Evolutionary conservation across 768 basidiomycete species (phyloP).

Genomic region (Daedalea quercina): DNA sequence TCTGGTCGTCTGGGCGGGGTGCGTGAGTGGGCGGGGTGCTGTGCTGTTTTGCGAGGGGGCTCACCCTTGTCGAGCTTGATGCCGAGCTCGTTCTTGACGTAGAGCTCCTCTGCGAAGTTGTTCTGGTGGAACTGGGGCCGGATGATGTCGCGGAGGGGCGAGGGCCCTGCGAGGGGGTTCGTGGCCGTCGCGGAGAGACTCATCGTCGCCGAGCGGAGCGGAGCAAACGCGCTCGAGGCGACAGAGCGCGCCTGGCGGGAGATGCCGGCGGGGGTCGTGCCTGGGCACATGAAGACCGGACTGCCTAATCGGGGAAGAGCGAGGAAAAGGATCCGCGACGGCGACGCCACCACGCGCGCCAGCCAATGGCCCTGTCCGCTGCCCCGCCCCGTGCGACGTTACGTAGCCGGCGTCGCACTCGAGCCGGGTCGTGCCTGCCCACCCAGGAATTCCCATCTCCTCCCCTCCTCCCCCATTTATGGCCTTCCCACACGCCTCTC

Average conservation of each 20-base stretch:
- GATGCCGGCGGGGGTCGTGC: no score
- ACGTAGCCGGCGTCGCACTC: no score
- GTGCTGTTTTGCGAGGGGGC: background rate
- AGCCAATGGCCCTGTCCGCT: no score
- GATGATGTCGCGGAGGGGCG: slow-evolving; percentile 50
- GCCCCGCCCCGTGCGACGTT: no score
- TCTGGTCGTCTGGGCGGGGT: slow-evolving; percentile 71
- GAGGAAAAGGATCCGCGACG: no score
- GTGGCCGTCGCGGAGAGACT: slow-evolving; percentile 12
- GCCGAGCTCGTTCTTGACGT: slow-evolving; percentile 75
- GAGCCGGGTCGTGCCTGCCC: no score
- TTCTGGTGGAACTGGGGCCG: slow-evolving; percentile 94
- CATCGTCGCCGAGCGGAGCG: background rate
- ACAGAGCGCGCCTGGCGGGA: background rate
- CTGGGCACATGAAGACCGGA: no score
- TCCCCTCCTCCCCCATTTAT: no score
- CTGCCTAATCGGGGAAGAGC: no score
- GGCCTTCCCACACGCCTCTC: no score
- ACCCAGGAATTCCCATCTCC: no score
- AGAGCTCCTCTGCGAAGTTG: slow-evolving; percentile 74
- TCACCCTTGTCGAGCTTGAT: slow-evolving; percentile 90
- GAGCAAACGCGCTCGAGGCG: background rate
- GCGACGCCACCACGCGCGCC: no score
- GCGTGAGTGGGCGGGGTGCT: slow-evolving; percentile 7
- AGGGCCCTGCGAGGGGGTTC: slow-evolving; percentile 26